These are phyloP conservation scores for Raphanus raphanistrum DNA, from an alignment of 345 rosid genomes.

Conservation along the genomic window DNA sequence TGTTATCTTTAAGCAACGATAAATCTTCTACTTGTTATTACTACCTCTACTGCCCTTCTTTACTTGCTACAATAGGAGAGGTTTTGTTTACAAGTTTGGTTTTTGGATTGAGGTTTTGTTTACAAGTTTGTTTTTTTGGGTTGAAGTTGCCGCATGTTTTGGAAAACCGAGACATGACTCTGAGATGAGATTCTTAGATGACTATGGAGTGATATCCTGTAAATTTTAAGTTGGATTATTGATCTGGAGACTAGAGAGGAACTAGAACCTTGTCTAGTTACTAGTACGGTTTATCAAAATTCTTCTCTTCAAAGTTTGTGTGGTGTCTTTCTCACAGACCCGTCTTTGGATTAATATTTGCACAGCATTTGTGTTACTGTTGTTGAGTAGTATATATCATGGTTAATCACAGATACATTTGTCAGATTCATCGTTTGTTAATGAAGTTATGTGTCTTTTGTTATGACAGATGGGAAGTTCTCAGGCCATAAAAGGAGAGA, in stretches of 20 bases:
- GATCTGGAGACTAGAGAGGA: not conserved
- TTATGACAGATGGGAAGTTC: conserved; percentile 24
- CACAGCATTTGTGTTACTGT: not conserved
- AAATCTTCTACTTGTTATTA: not conserved
- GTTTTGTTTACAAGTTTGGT: not conserved
- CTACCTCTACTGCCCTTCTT: not conserved
- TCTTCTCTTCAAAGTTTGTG: not conserved
- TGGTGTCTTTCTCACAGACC: not conserved
- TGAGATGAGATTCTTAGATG: too few species aligned
- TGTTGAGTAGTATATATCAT: not conserved
- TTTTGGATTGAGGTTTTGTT: too few species aligned
- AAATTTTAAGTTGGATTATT: not conserved
- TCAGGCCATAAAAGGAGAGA: conserved; percentile 36
- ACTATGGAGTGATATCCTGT: not conserved
- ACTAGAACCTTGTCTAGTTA: not conserved
- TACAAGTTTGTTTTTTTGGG: too few species aligned
- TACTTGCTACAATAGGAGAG: not conserved
- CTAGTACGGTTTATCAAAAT: not conserved
- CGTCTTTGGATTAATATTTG: not conserved
- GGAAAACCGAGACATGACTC: not conserved
- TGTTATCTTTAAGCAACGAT: conserved; percentile 10
- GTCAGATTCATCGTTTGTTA: not conserved
- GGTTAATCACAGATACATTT: not conserved
- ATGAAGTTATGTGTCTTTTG: not conserved
- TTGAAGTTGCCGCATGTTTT: not conserved